Evolutionary conservation across 1,139 yeast genomes (phyloP), one percentile per base, ranked within the genome.

Genomic region (Pichia sp.): DNA sequence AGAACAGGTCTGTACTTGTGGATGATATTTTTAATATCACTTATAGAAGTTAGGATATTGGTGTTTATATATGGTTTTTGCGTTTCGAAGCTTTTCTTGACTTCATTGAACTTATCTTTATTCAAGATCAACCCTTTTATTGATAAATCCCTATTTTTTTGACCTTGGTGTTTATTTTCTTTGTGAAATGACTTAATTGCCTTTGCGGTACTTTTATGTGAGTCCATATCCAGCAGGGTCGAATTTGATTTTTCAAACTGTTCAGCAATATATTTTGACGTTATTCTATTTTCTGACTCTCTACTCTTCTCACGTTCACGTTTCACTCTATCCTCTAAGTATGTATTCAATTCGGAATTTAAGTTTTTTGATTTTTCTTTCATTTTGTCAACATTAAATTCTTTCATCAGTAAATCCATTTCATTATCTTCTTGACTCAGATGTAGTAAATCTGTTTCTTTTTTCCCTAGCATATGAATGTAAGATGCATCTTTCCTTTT

Each of bases 1-100:
- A 78, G 60, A 1, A 69, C 42, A 2, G 49, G 45, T 14, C 69
- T 43, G 42, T 68, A 62, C 9, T 57, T 55, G 20, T 57, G 50
- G 1, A 65, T 63, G 37, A 66, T 59, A 0, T 42, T 35, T 3
- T 9, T 41, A 14, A 69, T 38, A 29, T 62, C 64, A 1, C 41
- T 39, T 8, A 53, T 46, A 15, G 38, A 31, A 4, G 19, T 24
- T 24, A 54, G 32, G 2, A 41, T 22, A 8, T 23, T 35, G 4
- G 59, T 53, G 4, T 35, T 24, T 30, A 56, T 54, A n/a, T 49
- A 35, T 1, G 47, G 48, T 27, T 41, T 36, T 16, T 35, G 39
- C 6, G 35, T 22, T 3, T 37, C 19, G 38, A 56, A 59, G 35
- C 55, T 57, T 24, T 29, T 11, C 24, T 33, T 41, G 3, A 53